Conservation (phyloP, 768 basidiomycete genomes). For the Pleurotus tuoliensis region DNA sequence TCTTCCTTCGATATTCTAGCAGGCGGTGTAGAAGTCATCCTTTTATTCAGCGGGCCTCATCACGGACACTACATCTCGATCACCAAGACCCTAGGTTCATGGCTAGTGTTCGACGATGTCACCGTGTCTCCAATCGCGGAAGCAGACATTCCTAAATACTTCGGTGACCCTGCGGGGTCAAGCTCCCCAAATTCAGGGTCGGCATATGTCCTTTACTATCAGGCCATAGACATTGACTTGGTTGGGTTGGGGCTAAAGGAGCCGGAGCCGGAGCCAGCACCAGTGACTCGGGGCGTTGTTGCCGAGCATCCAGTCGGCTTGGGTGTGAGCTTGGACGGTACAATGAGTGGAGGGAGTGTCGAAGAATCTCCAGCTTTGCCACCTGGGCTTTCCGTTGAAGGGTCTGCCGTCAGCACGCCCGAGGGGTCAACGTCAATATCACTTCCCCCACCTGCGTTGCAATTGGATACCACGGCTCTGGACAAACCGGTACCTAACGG, state of each 20-base stretch:
- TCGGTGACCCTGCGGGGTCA: conserved; percentile 69
- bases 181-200: conserved; percentile 55
- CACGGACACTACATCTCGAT: conserved; percentile 98
- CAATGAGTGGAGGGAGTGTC: conserved; percentile 2
- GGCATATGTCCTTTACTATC: conserved; percentile 97
- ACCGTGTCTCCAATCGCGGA: conserved; percentile 86
- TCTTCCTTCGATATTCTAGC: conserved; percentile 8
- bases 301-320: not conserved
- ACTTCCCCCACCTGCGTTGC: conserved; percentile 15
- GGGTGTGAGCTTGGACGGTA: not conserved
- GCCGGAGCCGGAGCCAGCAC: conserved; percentile 9
- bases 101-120: conserved; percentile 97
- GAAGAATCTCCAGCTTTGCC: conserved; percentile 19
- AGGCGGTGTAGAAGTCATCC: conserved; percentile 8
- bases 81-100: conserved; percentile 78
- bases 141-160: conserved; percentile 87
- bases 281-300: conserved; percentile 6
- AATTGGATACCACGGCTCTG: not conserved
- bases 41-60: conserved; percentile 76
- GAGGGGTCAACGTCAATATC: conserved; percentile 20
- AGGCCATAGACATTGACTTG: conserved; percentile 83
- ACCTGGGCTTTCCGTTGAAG: conserved; percentile 22
- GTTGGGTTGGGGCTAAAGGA: conserved; percentile 61
- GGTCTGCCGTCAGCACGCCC: conserved; percentile 18
- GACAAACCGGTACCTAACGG: not conserved